phyloP scores from a whole-genome alignment of 768 basidiomycete species.

The Podaxis sp. region DNA sequence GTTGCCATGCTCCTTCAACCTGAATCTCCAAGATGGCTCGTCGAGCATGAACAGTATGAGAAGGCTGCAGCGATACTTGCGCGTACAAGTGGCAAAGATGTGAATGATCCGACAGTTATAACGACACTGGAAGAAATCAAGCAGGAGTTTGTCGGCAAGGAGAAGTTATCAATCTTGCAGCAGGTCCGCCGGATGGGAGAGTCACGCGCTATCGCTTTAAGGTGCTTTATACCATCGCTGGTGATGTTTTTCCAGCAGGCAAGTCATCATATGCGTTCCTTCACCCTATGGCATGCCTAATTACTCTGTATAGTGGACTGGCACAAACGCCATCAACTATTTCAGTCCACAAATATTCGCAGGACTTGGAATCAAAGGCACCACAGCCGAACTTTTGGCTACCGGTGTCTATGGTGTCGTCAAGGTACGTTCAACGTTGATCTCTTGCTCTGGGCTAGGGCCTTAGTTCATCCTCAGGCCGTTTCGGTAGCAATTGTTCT shows the following conservation, averaged over 20 bases:
- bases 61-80: conserved; percentile 41
- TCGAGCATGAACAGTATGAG: conserved; percentile 42
- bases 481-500: conserved; percentile 40
- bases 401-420: conserved; percentile 46
- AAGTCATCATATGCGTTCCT: neutral
- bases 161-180: conserved; percentile 29
- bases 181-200: conserved; percentile 46
- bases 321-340: conserved; percentile 57
- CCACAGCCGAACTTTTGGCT: conserved; percentile 44
- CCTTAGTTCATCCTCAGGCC: conserved; percentile 26
- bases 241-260: conserved; percentile 46
- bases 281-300: neutral
- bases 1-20: conserved; percentile 47
- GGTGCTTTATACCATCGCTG: conserved; percentile 44
- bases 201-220: conserved; percentile 39
- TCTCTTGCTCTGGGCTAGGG: neutral
- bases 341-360: conserved; percentile 54
- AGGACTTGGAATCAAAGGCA: conserved; percentile 44
- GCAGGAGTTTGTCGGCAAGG: conserved; percentile 44
- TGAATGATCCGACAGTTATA: conserved; percentile 34
- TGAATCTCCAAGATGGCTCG: conserved; percentile 59
- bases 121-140: conserved; percentile 46
- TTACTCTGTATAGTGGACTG: conserved; percentile 39
- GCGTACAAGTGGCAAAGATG: conserved; percentile 29
- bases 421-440: conserved; percentile 22